Conservation (phyloP, 768 basidiomycete species). For the Xerocomellus chrysenteron region DNA sequence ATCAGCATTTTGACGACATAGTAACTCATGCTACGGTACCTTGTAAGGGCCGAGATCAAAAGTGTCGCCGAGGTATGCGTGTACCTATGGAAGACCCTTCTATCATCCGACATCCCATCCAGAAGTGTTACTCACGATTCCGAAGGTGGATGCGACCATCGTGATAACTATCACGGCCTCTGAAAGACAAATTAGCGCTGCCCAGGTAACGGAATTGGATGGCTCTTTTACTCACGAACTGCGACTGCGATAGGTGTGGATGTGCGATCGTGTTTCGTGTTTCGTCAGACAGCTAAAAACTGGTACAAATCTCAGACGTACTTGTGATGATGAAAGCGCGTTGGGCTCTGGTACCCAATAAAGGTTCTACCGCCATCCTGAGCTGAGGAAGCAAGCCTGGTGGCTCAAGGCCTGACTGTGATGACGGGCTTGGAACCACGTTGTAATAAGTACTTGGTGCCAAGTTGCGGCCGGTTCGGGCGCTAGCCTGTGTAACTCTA, state of each 20-base stretch:
- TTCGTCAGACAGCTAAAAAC: conserved; percentile 1
- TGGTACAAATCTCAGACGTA: conserved; percentile 35
- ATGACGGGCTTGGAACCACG: conserved; percentile 4
- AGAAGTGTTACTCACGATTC: conserved; percentile 44
- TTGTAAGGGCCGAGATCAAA: conserved; percentile 46
- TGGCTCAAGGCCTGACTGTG: conserved; percentile 10
- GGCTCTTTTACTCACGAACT: conserved; percentile 52
- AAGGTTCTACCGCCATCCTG: conserved; percentile 67
- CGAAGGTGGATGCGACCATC: conserved; percentile 73
- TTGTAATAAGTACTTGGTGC: background rate
- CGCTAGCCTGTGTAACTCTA: background rate
- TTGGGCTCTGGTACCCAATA: conserved; percentile 73
- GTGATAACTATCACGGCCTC: conserved; percentile 74
- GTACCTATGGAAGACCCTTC: conserved; percentile 43
- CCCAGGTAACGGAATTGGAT: background rate
- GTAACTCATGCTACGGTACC: conserved; percentile 31
- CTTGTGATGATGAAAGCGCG: conserved; percentile 69
- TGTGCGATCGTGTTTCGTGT: conserved; percentile 9
- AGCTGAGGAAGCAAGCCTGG: conserved; percentile 15
- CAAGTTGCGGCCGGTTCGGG: background rate
- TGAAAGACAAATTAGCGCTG: conserved; percentile 28
- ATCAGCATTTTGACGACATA: conserved; percentile 10
- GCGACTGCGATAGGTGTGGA: conserved; percentile 39
- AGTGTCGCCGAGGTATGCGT: conserved; percentile 27
- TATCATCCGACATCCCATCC: background rate